A percentile compares a stretch with the other conserved stretches of the same genome.
phyloP scores from a whole-genome alignment of 495 filamentous ascomycete genomes.

The Xylaria telfairii region DNA sequence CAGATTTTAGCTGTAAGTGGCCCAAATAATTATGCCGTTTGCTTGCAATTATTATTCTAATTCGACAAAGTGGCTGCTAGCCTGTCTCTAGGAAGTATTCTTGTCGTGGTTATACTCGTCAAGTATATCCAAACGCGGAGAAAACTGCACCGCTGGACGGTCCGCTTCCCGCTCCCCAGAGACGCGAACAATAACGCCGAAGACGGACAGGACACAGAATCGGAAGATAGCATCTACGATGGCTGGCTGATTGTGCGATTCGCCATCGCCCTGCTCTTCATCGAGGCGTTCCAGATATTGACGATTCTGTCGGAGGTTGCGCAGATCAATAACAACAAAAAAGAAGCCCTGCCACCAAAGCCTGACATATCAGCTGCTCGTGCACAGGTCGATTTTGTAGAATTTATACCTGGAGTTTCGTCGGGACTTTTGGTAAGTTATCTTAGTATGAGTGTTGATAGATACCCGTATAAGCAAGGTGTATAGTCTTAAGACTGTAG shows the following conservation, averaged over 20 bases:
- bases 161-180: constrained; percentile 37
- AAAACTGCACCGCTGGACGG: constrained; percentile 46
- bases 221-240: constrained; percentile 50
- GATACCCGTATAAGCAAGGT: not conserved
- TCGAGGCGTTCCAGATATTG: constrained; percentile 51
- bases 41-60: not conserved
- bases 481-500: not conserved
- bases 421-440: constrained; percentile 43
- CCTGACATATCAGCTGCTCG: constrained; percentile 44
- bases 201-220: constrained; percentile 28
- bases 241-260: constrained; percentile 54
- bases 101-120: constrained; percentile 49
- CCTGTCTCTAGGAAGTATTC: constrained; percentile 45
- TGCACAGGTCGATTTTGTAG: constrained; percentile 47
- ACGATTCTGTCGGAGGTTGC: constrained; percentile 50
- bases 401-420: constrained; percentile 51
- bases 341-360: constrained; percentile 37
- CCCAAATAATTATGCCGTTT: not conserved
- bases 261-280: constrained; percentile 51
- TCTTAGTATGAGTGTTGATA: not conserved
- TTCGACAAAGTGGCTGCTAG: constrained; percentile 46
- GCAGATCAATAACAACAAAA: constrained; percentile 43
- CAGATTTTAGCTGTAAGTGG: constrained; percentile 49
- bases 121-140: constrained; percentile 55
- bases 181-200: not conserved